Evolutionary conservation across 345 rosid genomes (phyloP).

Genomic region (Rhodamnia rubescens): DNA sequence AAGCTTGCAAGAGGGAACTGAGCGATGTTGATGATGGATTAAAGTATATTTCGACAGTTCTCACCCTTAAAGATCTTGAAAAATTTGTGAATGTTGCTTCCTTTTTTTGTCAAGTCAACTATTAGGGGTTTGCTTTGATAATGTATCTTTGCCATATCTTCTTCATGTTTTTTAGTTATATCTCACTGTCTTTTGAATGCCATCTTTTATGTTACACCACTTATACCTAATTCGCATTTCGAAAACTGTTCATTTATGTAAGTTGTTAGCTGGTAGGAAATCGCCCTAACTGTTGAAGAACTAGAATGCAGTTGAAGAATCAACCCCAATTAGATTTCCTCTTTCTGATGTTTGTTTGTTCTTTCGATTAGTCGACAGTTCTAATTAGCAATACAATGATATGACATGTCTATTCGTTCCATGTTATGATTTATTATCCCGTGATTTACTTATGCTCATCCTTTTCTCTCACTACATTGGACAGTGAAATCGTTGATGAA

Average conservation of each 20-base stretch:
- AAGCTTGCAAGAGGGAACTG: not conserved
- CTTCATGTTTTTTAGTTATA: not conserved
- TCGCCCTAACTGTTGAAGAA: not conserved
- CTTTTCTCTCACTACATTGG: not conserved
- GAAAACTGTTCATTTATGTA: too few species aligned
- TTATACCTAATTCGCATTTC: too few species aligned
- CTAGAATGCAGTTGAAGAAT: not conserved
- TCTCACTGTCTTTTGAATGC: not conserved
- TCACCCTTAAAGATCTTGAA: not conserved
- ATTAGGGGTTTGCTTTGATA: not conserved
- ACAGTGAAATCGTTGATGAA: constrained; percentile 20
- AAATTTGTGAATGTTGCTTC: not conserved
- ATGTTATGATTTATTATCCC: not conserved
- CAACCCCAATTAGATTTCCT: not conserved
- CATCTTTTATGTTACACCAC: not conserved
- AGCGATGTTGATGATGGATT: not conserved
- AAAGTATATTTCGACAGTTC: not conserved
- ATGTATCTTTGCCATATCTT: not conserved
- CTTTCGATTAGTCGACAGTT: not conserved
- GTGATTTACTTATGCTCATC: not conserved
- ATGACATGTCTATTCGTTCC: not conserved
- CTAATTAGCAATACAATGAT: too few species aligned
- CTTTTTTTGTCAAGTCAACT: not conserved
- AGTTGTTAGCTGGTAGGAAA: not conserved
- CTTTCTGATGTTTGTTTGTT: not conserved